These are phyloP conservation scores for Epithemia pelagica DNA, from an alignment of 108 stramenopile genomes.

Conservation along the genomic window DNA sequence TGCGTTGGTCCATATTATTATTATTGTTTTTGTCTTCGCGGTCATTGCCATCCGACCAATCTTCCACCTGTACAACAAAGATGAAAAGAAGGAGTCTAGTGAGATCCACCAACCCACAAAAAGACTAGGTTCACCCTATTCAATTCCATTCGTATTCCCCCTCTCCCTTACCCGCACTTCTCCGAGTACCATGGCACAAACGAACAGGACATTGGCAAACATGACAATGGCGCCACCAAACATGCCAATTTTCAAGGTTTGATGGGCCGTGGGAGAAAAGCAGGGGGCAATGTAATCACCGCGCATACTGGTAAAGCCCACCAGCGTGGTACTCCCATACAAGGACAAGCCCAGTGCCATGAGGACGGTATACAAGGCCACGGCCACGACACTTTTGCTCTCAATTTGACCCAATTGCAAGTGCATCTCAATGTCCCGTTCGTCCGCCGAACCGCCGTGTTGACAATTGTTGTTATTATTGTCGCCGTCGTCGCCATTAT, in stretches of 20 bases:
- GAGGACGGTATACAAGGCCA: slow-evolving; percentile 59
- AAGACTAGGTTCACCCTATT: background rate
- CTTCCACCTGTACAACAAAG: slow-evolving; percentile 20
- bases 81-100: no score
- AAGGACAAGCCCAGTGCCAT: slow-evolving; percentile 52
- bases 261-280: slow-evolving; percentile 41
- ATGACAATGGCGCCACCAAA: slow-evolving; percentile 74
- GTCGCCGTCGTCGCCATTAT: slow-evolving; percentile 25
- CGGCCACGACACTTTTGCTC: slow-evolving; percentile 59
- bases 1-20: slow-evolving; percentile 19
- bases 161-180: slow-evolving; percentile 78
- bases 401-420: slow-evolving; percentile 40
- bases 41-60: slow-evolving; percentile 33
- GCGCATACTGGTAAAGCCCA: slow-evolving; percentile 71
- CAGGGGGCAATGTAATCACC: slow-evolving; percentile 81
- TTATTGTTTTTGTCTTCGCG: slow-evolving; percentile 29
- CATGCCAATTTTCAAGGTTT: slow-evolving; percentile 47
- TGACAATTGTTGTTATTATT: slow-evolving; percentile 28
- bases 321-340: slow-evolving; percentile 71
- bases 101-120: background rate
- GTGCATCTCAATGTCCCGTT: slow-evolving; percentile 23
- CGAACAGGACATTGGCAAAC: slow-evolving; percentile 70
- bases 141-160: no score
- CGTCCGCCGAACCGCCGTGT: slow-evolving; percentile 24
- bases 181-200: slow-evolving; percentile 79